Conservation (phyloP, 805 yeast species). For the Monosporozyma yasuniensis region DNA sequence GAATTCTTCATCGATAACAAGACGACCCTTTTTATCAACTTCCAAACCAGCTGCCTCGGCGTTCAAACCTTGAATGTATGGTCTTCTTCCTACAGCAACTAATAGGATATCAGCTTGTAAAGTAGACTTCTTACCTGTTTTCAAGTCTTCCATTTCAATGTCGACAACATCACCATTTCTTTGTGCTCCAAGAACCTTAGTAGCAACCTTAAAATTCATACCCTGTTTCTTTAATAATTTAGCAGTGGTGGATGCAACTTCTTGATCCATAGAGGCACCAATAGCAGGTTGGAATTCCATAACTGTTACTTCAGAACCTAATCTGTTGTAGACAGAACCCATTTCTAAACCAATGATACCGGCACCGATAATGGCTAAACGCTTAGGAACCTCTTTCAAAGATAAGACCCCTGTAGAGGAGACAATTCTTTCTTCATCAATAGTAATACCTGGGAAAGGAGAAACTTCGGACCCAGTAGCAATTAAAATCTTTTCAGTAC, state of each 20-base stretch:
- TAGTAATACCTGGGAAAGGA: constrained; percentile 95
- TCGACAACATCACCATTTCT: constrained; percentile 84
- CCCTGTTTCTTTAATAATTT: constrained; percentile 93
- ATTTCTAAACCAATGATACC: constrained; percentile 99
- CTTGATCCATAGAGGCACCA: constrained; percentile 98
- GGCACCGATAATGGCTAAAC: constrained; percentile 90
- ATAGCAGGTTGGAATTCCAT: constrained; percentile 83
- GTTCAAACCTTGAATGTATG: constrained; percentile 82
- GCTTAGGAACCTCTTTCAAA: constrained; percentile 85
- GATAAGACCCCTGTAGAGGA: constrained; percentile 88
- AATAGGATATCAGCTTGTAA: constrained; percentile 86
- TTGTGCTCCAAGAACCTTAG: constrained; percentile 81
- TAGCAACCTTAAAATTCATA: constrained; percentile 80
- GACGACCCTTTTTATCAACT: constrained; percentile 82
- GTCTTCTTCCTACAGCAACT: constrained; percentile 99
- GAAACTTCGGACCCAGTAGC: constrained; percentile 99
- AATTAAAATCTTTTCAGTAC: constrained; percentile 81
- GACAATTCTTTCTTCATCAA: constrained; percentile 95
- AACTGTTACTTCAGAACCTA: constrained; percentile 92
- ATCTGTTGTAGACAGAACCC: constrained; percentile 95
- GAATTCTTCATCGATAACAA: constrained; percentile 89
- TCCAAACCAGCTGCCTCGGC: constrained; percentile 87
- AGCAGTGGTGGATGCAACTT: constrained; percentile 84
- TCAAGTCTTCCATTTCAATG: constrained; percentile 81
- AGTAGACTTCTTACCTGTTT: constrained; percentile 69